Evolutionary conservation across 2,329 filamentous ascomycete genomes (phyloP).

Genomic region (Hortaea werneckii): DNA sequence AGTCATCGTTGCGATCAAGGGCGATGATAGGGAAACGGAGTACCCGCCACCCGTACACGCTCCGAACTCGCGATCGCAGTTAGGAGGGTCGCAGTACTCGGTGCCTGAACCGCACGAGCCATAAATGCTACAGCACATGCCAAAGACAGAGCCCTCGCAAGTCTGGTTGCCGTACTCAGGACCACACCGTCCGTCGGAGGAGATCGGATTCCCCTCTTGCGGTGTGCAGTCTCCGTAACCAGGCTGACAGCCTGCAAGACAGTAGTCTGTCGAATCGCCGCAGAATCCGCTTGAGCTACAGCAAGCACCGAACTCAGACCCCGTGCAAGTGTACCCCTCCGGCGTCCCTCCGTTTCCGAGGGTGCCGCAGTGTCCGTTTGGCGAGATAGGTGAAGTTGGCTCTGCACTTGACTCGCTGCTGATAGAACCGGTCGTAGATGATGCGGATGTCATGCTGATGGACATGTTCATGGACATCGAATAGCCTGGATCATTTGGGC

Average conservation of each 20-base stretch:
- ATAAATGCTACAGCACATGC: conserved; percentile 1
- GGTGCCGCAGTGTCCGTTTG: conserved; percentile 3
- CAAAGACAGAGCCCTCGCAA: neutral
- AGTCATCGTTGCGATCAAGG: no score
- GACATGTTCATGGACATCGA: neutral
- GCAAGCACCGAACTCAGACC: conserved; percentile 4
- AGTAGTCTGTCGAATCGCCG: conserved; percentile 3
- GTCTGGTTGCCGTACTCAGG: neutral
- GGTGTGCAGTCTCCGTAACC: conserved; percentile 4
- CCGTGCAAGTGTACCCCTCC: conserved; percentile 4
- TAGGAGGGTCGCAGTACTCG: conserved; percentile 1
- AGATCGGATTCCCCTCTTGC: neutral
- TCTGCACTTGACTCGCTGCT: neutral
- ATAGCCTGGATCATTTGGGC: conserved; percentile 3
- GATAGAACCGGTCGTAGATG: no score
- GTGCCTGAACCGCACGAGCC: conserved; percentile 1
- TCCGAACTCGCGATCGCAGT: conserved; percentile 2
- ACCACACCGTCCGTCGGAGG: conserved; percentile 1
- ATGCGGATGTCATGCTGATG: no score
- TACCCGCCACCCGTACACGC: neutral
- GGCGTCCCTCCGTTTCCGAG: conserved; percentile 2
- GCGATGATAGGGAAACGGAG: no score
- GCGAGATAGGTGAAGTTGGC: conserved; percentile 1
- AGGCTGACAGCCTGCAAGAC: conserved; percentile 1
- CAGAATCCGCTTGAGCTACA: conserved; percentile 5